phyloP scores from a whole-genome alignment of 2,329 filamentous ascomycete genomes.

The Zalaria sp. region DNA sequence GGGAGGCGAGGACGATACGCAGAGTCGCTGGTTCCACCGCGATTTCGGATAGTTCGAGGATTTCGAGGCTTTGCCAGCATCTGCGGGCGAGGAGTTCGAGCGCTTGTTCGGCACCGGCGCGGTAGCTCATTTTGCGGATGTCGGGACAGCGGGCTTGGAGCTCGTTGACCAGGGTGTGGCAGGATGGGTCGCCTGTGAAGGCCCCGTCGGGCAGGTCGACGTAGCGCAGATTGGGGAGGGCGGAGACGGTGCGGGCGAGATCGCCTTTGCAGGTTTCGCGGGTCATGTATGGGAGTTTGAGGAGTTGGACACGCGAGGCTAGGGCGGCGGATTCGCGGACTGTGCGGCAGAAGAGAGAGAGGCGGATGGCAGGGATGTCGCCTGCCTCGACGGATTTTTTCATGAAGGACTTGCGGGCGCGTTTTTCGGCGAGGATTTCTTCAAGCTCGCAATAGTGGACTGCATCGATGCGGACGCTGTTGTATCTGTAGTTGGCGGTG shows the following conservation, averaged over 20 bases:
- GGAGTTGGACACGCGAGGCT: slow-evolving; percentile 55
- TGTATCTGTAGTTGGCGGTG: slow-evolving; percentile 45
- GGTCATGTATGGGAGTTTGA: slow-evolving; percentile 92
- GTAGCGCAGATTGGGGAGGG: slow-evolving; percentile 72
- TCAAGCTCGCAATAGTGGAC: slow-evolving; percentile 92
- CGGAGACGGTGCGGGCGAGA: slow-evolving; percentile 72
- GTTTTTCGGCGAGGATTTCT: slow-evolving; percentile 62
- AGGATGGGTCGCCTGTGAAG: slow-evolving; percentile 65
- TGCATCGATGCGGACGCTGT: slow-evolving; percentile 80
- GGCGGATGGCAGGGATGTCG: slow-evolving; percentile 61
- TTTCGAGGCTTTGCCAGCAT: slow-evolving; percentile 57
- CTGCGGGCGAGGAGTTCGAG: slow-evolving; percentile 55
- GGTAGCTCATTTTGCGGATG: slow-evolving; percentile 80
- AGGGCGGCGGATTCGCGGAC: slow-evolving; percentile 63
- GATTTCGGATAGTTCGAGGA: slow-evolving; percentile 55
- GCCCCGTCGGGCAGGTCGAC: slow-evolving; percentile 84
- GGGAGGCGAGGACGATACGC: slow-evolving; percentile 53
- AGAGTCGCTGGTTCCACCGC: slow-evolving; percentile 57
- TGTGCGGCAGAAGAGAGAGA: slow-evolving; percentile 67
- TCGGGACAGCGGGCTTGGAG: slow-evolving; percentile 71
- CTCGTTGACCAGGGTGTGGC: slow-evolving; percentile 65
- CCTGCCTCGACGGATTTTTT: slow-evolving; percentile 51
- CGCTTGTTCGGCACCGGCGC: slow-evolving; percentile 61
- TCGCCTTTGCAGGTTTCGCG: slow-evolving; percentile 75
- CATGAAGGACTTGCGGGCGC: slow-evolving; percentile 53